phyloP scores from a whole-genome alignment of 2,329 filamentous ascomycete species.

The Hymenoscyphus occultus region DNA sequence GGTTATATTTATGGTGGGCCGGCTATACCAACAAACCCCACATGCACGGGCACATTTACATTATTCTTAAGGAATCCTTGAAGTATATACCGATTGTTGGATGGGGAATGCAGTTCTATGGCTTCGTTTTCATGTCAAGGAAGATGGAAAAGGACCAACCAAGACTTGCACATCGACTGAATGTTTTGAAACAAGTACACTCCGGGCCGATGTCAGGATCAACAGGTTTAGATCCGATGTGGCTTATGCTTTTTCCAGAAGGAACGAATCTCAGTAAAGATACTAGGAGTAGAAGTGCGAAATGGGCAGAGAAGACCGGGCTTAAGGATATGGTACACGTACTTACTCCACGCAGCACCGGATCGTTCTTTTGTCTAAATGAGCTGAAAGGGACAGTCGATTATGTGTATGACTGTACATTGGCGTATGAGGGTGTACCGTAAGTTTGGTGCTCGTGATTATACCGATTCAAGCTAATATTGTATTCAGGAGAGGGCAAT shows the following conservation, averaged over 20 bases:
- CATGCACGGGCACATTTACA: constrained; percentile 85
- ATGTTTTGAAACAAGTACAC: constrained; percentile 61
- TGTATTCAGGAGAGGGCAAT: constrained; percentile 58
- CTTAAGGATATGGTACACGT: constrained; percentile 70
- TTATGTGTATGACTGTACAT: constrained; percentile 88
- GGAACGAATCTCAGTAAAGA: constrained; percentile 77
- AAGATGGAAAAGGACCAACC: constrained; percentile 81
- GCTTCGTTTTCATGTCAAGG: constrained; percentile 88
- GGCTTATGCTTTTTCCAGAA: constrained; percentile 84
- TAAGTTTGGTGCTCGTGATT: constrained; percentile 48
- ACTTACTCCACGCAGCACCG: constrained; percentile 76
- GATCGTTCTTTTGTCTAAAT: constrained; percentile 74
- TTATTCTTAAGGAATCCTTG: constrained; percentile 84
- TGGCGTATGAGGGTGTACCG: constrained; percentile 92
- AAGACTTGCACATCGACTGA: constrained; percentile 70
- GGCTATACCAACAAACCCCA: constrained; percentile 73
- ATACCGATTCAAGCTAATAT: neutral
- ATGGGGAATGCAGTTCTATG: constrained; percentile 78
- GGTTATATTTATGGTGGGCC: constrained; percentile 92
- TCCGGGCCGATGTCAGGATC: constrained; percentile 51
- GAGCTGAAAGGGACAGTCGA: constrained; percentile 73
- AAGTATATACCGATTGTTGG: constrained; percentile 79
- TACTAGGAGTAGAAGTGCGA: constrained; percentile 65
- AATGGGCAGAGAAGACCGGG: constrained; percentile 74
- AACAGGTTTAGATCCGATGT: constrained; percentile 73